These are phyloP conservation scores for Rubia occidens DNA, from an alignment of 305 asterid genomes.

Conservation along the genomic window DNA sequence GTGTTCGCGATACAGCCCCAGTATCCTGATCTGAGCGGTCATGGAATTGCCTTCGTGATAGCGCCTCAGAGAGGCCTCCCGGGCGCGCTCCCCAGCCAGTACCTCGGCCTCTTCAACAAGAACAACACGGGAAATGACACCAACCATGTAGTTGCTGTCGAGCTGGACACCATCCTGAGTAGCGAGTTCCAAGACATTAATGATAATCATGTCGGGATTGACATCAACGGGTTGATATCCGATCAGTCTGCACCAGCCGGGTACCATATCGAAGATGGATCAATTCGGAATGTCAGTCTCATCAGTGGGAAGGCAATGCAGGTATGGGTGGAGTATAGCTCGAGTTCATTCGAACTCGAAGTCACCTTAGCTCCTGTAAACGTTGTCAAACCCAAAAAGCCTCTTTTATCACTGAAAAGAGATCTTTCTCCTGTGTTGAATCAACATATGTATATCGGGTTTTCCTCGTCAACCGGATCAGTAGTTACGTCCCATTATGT, in stretches of 20 bases:
- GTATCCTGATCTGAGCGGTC: not conserved
- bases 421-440: conserved; percentile 24
- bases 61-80: conserved; percentile 1
- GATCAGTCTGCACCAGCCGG: conserved; percentile 14
- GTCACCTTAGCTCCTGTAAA: not conserved
- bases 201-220: conserved; percentile 4
- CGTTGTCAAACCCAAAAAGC: conserved; percentile 1
- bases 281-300: not conserved
- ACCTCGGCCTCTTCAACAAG: conserved; percentile 22
- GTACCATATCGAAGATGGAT: not conserved
- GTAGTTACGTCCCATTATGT: conserved; percentile 22
- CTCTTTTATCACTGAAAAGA: conserved; percentile 8
- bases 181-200: not conserved
- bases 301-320: conserved; percentile 16
- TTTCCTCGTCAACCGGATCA: conserved; percentile 27
- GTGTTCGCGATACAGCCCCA: not conserved
- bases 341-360: not conserved
- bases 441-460: conserved; percentile 21
- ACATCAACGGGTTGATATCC: conserved; percentile 5
- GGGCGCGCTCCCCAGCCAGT: conserved; percentile 3
- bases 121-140: conserved; percentile 10
- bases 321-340: conserved; percentile 1
- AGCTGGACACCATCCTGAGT: not conserved
- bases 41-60: conserved; percentile 1
- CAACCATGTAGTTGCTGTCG: conserved; percentile 9